Evolutionary conservation across 139 green algal genomes (phyloP), one percentile per base, ranked within the genome.

Genomic region (Chlamydomonas eustigma): DNA sequence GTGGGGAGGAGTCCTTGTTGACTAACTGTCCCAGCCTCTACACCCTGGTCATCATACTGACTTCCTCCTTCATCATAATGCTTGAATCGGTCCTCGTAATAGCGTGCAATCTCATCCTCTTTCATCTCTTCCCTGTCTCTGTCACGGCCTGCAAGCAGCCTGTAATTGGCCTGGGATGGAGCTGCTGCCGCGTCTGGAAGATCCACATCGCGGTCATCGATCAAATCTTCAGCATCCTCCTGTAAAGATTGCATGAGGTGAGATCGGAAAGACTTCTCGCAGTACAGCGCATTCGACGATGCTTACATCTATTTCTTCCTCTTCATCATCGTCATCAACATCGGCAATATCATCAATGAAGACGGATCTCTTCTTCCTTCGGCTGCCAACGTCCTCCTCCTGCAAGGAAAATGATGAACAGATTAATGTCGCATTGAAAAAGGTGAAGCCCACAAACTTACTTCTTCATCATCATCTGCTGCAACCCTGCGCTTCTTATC

Each of bases 321-420:
- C 94, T 12, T 97, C 91, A 2, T 97, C 92, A 22, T 91, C 90
- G 36, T 94, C 90, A 58, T 92, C 87, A 28, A 92, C 91, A 50
- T 90, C 93, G 31, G 92, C 92, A 58, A 96, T 95, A 71, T 95
- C 93, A 81, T 97, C 93, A 36, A 98, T 93, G 76, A 93, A 97
- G 4, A 76, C 71, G 31, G 70, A 82, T 24, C 84, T 76, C 30
- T 78, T 82, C 37, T 84, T 81, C 67, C 18, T 71, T 37, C 74
- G 73, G 50, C 71, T 69, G 4, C 77, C 74, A 0, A 75, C 74
- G 25, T 84, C 74, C 2, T 80, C 75, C 1, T 84, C 79, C 51
- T 84, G 69, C 33, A 28, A 31, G 8, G 38, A 5, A 74, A 50
- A 22, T 8, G 66, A 74, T 39, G 33, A 74, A 18, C 33, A 22